Base-by-base conservation (phyloP, 306 rosid genomes). In the Canavalia gladiata region DNA sequence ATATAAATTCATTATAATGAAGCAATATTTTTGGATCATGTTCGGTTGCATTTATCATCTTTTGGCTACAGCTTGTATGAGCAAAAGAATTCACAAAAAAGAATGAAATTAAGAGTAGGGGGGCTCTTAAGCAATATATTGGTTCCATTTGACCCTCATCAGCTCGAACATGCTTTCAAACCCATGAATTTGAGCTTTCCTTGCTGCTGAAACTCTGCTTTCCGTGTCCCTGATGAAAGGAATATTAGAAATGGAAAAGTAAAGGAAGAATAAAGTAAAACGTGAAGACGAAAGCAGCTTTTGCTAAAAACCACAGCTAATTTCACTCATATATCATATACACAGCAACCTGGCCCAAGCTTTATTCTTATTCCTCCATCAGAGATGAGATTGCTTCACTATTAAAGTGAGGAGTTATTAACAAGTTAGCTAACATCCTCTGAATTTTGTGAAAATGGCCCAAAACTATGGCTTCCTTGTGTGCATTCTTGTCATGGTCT, bases 141-240 rank as follows among this genome's bases (percentile, higher is more conserved):
- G 70, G 62, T 69, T 69, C 45, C 72, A 72, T 70, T 59, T 63
- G 7, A n/a, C 13, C 13, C 45, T 10, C 74, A 60, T 54, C n/a
- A n/a, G 33, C 25, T 43, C 1, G 29, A 18, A 35, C 43, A 34
- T 51, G 1, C 3, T 6, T 8, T 11, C 28, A 50, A 3, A 25
- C 45, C 5, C 7, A 70, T 30, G 64, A 29, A 37, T 69, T 77
- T 68, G 75, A 68, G 54, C 30, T 83, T 75, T 86, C 50, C 74
- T 68, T 72, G 84, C 58, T 47, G 81, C 72, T 52, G 87, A 88
- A 87, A 81, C 91, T 37, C 85, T 79, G 65, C 88, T 87, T 89
- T 91, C 83, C 95, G 89, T 91, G 89, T 76, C 63, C 76, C 86
- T 72, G 62, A 66, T 87, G 92, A 67, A 88, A 90, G 85, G 97